Base-by-base conservation (phyloP, 179 eudicot species). In the Vitellaria paradoxa region DNA sequence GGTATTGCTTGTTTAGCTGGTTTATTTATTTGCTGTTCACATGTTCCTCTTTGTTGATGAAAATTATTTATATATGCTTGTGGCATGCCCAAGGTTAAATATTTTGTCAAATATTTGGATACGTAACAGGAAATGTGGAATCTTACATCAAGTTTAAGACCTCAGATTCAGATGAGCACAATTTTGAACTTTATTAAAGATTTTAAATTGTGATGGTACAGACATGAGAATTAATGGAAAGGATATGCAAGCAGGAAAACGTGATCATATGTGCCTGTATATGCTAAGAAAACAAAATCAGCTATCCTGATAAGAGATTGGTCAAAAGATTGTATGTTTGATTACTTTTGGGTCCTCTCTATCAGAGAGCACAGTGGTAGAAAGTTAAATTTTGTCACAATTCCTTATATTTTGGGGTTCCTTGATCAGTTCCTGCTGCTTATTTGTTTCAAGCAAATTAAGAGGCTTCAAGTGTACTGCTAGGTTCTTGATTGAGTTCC, bases 1-100 rank as follows among this genome's bases (percentile, higher is more conserved):
- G 89, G 89, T 80, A 67, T 65, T 21, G 18, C 23, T n/a, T 64
- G 12, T 50, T 15, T 42, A 21, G n/a, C 47, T 53, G 21, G n/a
- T 71, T 13, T 53, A 40, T 63, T 63, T 63, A 9, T 24, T 26
- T 24, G 45, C 62, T 53, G 20, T 11, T 71, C 40, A 14, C 7
- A 14, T 50, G 53, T 53, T 14, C 12, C n/a, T 53, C 21, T 52
- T 18, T 20, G 4, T 26, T 24, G 23, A 13, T 6, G 2, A 5
- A 45, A 50, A 23, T 15, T 70, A 70, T 50, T 49, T 21, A 26
- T 23, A 24, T 70, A 21, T 50, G 59, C 20, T 70, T 71, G 62
- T 13, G 45, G 46, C 13, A 24, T 52, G 17, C 11, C 15, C 45
- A 26, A 30, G 42, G 61, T 50, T 52, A n/a, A 45, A 53, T 72